These are phyloP conservation scores for Agapanthus africanus DNA, from an alignment of 106 monocot genomes.

Conservation along the genomic window DNA sequence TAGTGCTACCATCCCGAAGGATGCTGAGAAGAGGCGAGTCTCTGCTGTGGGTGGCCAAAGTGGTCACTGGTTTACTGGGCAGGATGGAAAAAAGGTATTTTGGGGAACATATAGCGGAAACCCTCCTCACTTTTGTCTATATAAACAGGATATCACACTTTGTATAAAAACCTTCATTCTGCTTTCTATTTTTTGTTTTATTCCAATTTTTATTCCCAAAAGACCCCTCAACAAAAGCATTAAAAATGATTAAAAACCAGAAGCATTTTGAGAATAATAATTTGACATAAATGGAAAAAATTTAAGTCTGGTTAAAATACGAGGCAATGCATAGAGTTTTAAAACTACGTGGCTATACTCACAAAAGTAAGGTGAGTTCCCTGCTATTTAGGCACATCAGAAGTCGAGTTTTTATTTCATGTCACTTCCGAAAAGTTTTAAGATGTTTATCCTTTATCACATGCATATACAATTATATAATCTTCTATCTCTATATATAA, in stretches of 20 bases:
- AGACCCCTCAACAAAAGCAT: slow-evolving; percentile 13
- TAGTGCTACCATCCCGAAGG: slow-evolving; percentile 32
- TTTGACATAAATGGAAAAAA: slow-evolving; percentile 69
- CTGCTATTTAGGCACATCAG: neutral
- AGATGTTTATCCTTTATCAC: neutral
- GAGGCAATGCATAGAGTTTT: neutral
- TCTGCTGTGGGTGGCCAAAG: slow-evolving; percentile 27
- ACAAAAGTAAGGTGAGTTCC: too few species aligned
- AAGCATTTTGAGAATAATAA: slow-evolving; percentile 35
- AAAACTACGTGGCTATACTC: neutral
- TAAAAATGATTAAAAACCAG: slow-evolving; percentile 36
- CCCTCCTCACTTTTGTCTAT: too few species aligned
- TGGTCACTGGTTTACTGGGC: slow-evolving; percentile 82
- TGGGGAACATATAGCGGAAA: slow-evolving; percentile 33
- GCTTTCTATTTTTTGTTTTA: too few species aligned
- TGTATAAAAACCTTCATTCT: too few species aligned
- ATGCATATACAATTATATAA: neutral
- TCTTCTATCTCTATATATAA: neutral
- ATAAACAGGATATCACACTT: too few species aligned
- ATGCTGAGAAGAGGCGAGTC: slow-evolving; percentile 61
- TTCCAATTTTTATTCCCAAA: slow-evolving; percentile 5
- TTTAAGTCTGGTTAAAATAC: slow-evolving; percentile 31
- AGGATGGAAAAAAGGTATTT: slow-evolving; percentile 84
- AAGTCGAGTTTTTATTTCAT: neutral
- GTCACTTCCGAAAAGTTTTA: neutral